Conservation (phyloP, 768 basidiomycete genomes). For the Infundibulicybe gibba region DNA sequence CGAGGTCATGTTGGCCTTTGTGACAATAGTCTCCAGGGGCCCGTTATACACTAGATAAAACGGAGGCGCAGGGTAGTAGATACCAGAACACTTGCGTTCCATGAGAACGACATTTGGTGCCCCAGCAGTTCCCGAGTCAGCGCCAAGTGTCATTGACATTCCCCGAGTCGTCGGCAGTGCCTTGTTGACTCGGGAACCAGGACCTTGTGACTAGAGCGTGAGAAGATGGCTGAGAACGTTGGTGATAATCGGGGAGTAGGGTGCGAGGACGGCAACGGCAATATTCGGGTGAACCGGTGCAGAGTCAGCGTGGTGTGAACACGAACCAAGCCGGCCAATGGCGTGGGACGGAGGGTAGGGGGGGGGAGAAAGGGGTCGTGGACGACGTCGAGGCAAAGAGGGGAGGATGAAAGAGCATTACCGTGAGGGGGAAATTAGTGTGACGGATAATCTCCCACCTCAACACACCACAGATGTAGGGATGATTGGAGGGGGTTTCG, state of each 20-base stretch:
- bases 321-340: not conserved
- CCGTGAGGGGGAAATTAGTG: no score
- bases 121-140: constrained; percentile 38
- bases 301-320: not conserved
- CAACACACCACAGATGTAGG: no score
- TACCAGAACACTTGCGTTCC: no score
- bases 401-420: not conserved
- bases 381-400: not conserved
- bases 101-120: no score
- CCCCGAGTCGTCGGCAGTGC: constrained; percentile 27
- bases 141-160: constrained; percentile 16
- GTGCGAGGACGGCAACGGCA: constrained; percentile 1
- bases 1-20: no score
- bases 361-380: no score
- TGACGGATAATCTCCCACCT: no score
- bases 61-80: no score
- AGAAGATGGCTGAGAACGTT: constrained; percentile 7
- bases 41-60: no score
- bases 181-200: constrained; percentile 39
- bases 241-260: constrained; percentile 12
- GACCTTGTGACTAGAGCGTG: constrained; percentile 21
- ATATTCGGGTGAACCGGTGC: not conserved
- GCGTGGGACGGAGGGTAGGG: no score
- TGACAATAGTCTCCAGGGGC: no score
- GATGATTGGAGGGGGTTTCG: no score